These are phyloP conservation scores for Schoenoplectus tabernaemontani DNA, from an alignment of 202 grass and related monocot genomes.

Conservation along the genomic window DNA sequence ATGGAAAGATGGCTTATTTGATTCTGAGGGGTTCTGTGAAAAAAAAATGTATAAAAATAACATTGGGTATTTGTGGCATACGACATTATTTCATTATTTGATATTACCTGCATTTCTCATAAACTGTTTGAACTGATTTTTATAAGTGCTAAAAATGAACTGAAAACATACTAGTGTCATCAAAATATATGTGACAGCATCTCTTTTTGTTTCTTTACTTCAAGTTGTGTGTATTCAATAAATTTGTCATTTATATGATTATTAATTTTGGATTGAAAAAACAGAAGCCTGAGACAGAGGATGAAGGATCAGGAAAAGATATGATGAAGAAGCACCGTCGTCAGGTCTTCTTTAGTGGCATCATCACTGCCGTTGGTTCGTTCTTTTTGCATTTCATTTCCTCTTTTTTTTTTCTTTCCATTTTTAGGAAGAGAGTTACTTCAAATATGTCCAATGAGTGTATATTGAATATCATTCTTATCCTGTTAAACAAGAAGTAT, in stretches of 20 bases:
- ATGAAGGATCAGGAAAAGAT: conserved; percentile 78
- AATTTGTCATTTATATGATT: conserved; percentile 33
- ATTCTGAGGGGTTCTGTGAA: background rate
- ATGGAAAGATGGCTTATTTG: background rate
- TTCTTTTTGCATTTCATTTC: background rate
- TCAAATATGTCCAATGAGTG: background rate
- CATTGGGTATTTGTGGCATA: background rate
- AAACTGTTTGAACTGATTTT: background rate
- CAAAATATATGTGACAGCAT: background rate
- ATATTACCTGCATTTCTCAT: background rate
- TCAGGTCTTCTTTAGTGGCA: conserved; percentile 89
- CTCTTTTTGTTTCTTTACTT: background rate
- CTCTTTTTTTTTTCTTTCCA: background rate
- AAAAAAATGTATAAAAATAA: background rate
- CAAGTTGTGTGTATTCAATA: conserved; percentile 22
- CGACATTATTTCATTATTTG: conserved; percentile 1
- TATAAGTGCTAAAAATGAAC: background rate
- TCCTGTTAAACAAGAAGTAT: background rate
- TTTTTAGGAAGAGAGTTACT: background rate
- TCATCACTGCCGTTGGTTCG: conserved; percentile 93
- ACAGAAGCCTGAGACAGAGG: conserved; percentile 35
- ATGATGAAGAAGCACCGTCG: conserved; percentile 80
- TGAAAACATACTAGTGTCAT: background rate
- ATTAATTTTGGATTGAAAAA: conserved; percentile 32
- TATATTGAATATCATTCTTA: background rate